Evolutionary conservation across 345 rosid species (phyloP).

Genomic region (Pistacia integerrima): DNA sequence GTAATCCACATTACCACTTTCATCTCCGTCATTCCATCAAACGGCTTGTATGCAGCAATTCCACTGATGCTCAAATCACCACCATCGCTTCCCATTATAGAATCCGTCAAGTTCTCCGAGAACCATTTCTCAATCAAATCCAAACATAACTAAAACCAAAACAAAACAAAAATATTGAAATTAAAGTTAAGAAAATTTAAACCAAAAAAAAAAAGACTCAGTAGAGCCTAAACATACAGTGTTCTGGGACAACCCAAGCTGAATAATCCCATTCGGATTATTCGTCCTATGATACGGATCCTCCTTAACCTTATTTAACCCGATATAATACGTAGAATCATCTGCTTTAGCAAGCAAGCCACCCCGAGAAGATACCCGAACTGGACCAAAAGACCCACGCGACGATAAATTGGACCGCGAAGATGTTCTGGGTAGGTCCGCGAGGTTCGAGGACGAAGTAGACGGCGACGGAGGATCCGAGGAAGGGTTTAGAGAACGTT

Average conservation of each 20-base stretch:
- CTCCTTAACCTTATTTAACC: constrained; percentile 54
- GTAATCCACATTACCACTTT: constrained; percentile 59
- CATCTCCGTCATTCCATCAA: constrained; percentile 66
- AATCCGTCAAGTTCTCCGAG: constrained; percentile 53
- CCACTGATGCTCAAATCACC: constrained; percentile 58
- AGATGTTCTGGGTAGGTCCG: constrained; percentile 53
- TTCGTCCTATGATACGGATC: constrained; percentile 58
- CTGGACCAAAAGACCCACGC: constrained; percentile 62
- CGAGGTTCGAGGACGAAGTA: constrained; percentile 41
- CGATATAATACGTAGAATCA: constrained; percentile 72
- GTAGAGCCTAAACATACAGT: constrained; percentile 39
- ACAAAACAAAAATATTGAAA: neutral
- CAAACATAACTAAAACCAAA: constrained; percentile 60
- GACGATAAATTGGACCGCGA: constrained; percentile 52
- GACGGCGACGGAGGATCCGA: constrained; percentile 52
- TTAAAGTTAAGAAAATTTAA: neutral
- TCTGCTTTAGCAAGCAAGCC: constrained; percentile 52
- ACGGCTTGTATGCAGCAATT: constrained; percentile 71
- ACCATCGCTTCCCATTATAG: constrained; percentile 42
- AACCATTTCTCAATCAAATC: constrained; percentile 90
- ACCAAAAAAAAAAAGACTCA: neutral
- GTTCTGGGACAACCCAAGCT: constrained; percentile 88
- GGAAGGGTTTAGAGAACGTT: constrained; percentile 40
- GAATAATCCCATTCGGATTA: constrained; percentile 70
- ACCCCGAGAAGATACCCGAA: constrained; percentile 59